Conservation (phyloP, 2,329 filamentous ascomycete species). For the Cadophora malorum region DNA sequence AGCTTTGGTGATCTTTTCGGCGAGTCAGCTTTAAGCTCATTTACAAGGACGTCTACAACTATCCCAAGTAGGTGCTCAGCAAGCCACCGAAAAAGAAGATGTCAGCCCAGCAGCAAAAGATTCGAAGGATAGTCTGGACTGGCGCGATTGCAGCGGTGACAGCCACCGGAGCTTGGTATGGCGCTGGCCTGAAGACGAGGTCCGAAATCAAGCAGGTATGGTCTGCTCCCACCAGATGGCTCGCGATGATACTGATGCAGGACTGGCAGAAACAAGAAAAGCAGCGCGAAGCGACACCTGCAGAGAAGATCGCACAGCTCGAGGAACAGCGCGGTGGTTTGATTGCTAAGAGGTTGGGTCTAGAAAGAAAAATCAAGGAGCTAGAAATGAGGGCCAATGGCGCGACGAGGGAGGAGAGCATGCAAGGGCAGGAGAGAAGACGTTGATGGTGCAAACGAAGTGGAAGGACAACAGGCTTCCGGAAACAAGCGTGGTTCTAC, state of each 20-base stretch:
- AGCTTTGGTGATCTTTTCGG: not conserved
- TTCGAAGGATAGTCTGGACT: conserved; percentile 60
- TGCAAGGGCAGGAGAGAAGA: conserved; percentile 44
- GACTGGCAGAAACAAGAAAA: conserved; percentile 51
- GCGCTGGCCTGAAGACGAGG: conserved; percentile 62
- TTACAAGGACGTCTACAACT: not conserved
- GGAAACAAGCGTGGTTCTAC: not conserved
- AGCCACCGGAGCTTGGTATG: conserved; percentile 63
- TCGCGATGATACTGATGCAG: conserved; percentile 1
- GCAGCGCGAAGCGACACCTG: conserved; percentile 55
- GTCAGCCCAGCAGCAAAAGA: conserved; percentile 42
- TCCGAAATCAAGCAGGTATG: conserved; percentile 58
- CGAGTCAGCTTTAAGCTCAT: not conserved
- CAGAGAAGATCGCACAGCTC: conserved; percentile 61
- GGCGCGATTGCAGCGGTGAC: conserved; percentile 62
- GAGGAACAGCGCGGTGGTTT: conserved; percentile 57
- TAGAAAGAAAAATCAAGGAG: conserved; percentile 63
- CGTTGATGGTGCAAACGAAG: conserved; percentile 20
- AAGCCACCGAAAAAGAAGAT: not conserved
- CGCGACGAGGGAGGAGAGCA: conserved; percentile 48
- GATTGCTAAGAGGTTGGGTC: conserved; percentile 55
- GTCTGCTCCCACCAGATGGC: not conserved
- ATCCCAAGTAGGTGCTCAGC: too few relatives aligned
- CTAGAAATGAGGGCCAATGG: conserved; percentile 51
- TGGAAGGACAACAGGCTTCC: too few relatives aligned